phyloP scores from a whole-genome alignment of 306 rosid genomes.

The Urtica urens region DNA sequence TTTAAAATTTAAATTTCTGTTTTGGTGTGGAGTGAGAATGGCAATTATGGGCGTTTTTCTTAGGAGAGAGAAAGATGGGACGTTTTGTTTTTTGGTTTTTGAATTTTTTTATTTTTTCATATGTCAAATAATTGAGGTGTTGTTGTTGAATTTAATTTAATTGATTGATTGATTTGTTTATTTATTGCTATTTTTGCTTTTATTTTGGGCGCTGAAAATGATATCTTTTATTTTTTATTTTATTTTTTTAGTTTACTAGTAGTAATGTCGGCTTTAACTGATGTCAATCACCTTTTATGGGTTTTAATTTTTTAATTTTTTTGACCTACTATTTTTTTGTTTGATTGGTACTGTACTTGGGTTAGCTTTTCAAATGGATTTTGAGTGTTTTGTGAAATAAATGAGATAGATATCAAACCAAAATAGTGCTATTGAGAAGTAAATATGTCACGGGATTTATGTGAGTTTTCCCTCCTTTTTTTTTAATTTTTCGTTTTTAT shows the following conservation, averaged over 20 bases:
- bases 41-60: background rate
- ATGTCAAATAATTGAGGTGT: conserved; percentile 4
- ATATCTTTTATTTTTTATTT: background rate
- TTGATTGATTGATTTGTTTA: background rate
- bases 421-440: no score
- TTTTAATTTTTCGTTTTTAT: no score
- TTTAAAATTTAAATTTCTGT: no score
- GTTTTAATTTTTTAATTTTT: background rate
- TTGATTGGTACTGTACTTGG: background rate
- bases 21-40: background rate
- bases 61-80: background rate
- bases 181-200: background rate
- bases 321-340: background rate
- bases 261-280: background rate
- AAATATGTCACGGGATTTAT: no score
- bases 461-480: no score
- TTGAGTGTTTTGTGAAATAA: background rate
- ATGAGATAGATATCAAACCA: background rate
- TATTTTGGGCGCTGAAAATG: background rate
- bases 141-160: background rate
- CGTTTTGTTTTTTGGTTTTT: no score
- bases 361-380: background rate
- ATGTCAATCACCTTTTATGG: background rate
- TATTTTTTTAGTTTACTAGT: background rate
- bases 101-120: no score